phyloP scores from a whole-genome alignment of 495 filamentous ascomycete genomes.

The Annulohypoxylon moriforme region DNA sequence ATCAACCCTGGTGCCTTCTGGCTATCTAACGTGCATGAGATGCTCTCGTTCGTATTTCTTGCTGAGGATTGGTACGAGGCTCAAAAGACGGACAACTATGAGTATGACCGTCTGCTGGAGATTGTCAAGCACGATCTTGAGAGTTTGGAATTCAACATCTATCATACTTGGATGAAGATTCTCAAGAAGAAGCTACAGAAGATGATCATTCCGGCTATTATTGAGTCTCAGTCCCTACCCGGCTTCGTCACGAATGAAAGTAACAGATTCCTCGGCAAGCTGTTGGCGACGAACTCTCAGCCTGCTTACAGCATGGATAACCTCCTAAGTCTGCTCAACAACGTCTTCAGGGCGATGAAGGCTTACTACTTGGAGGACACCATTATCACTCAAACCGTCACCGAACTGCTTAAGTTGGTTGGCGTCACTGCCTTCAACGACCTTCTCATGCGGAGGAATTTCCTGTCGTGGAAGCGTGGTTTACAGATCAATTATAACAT shows the following conservation, averaged over 20 bases:
- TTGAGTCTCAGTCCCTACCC: slow-evolving; percentile 97
- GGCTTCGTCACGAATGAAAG: slow-evolving; percentile 99
- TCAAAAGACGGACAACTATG: slow-evolving; percentile 98
- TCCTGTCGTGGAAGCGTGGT: slow-evolving; percentile 99
- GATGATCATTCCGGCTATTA: slow-evolving; percentile 99
- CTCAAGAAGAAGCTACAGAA: slow-evolving; percentile 98
- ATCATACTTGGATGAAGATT: slow-evolving; percentile 99
- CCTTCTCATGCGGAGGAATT: slow-evolving; percentile 95
- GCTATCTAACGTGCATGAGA: slow-evolving; percentile 99
- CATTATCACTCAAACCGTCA: slow-evolving; percentile 94
- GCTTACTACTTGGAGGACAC: slow-evolving; percentile 95
- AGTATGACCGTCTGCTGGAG: slow-evolving; percentile 96
- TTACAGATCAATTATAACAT: slow-evolving; percentile 99
- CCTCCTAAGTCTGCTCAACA: slow-evolving; percentile 93
- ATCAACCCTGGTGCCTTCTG: slow-evolving; percentile 98
- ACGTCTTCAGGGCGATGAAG: slow-evolving; percentile 98
- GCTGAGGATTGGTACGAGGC: slow-evolving; percentile 99
- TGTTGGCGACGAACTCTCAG: slow-evolving; percentile 84
- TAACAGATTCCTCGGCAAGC: slow-evolving; percentile 96
- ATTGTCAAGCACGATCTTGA: slow-evolving; percentile 99
- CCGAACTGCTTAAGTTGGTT: slow-evolving; percentile 91
- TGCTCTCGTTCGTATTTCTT: slow-evolving; percentile 99
- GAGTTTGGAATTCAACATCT: slow-evolving; percentile 99
- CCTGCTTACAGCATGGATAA: slow-evolving; percentile 99
- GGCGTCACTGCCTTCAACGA: slow-evolving; percentile 99